Evolutionary conservation across 2,329 filamentous ascomycete species (phyloP).

Genomic region (Zasmidium cellare): DNA sequence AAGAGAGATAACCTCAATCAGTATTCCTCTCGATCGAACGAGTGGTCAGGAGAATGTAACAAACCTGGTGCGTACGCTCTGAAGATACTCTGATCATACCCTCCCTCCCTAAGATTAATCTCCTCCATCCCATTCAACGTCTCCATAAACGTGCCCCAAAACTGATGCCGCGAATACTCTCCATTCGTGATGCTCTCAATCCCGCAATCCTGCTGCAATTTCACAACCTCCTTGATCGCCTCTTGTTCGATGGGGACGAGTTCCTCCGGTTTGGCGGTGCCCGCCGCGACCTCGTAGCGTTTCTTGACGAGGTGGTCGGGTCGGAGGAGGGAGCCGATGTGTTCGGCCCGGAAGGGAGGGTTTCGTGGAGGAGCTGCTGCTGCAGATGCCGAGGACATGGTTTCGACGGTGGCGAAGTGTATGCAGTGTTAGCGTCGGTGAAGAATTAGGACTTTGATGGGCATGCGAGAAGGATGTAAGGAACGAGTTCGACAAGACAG

Average conservation of each 20-base stretch:
- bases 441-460: neutral
- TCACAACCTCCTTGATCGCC: slow-evolving; percentile 33
- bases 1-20: neutral
- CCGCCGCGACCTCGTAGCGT: slow-evolving; percentile 50
- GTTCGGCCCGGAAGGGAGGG: slow-evolving; percentile 69
- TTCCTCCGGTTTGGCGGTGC: slow-evolving; percentile 25
- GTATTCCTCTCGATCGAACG: neutral
- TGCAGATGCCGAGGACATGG: neutral
- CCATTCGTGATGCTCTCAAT: slow-evolving; percentile 36
- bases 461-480: neutral
- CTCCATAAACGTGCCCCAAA: slow-evolving; percentile 37
- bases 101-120: slow-evolving; percentile 41
- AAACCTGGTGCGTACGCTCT: slow-evolving; percentile 55
- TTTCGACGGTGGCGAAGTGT: neutral
- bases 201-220: slow-evolving; percentile 35
- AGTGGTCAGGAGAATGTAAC: neutral
- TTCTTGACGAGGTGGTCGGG: slow-evolving; percentile 62
- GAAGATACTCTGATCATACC: slow-evolving; percentile 52
- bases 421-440: neutral
- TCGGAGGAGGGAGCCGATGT: slow-evolving; percentile 69
- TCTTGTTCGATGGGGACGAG: slow-evolving; percentile 34
- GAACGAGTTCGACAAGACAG: too few species aligned
- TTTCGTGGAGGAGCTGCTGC: slow-evolving; percentile 34
- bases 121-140: slow-evolving; percentile 48
- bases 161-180: slow-evolving; percentile 35